phyloP scores from a whole-genome alignment of 495 filamentous ascomycete species.

The Penicillium coprophilum region DNA sequence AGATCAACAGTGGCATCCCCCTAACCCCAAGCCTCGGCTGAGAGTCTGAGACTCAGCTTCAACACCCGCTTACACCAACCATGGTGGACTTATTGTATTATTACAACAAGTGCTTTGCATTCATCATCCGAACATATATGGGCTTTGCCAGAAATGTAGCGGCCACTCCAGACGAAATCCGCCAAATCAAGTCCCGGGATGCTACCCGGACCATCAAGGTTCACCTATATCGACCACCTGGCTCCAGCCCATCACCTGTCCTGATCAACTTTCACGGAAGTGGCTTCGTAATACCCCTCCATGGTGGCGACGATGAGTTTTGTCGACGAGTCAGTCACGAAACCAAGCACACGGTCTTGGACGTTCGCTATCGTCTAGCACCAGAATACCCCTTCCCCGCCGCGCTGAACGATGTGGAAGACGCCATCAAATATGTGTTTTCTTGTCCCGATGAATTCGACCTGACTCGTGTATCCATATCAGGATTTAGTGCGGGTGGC shows the following conservation, averaged over 20 bases:
- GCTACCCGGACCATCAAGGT: slow-evolving; percentile 42
- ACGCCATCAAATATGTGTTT: slow-evolving; percentile 38
- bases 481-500: slow-evolving; percentile 48
- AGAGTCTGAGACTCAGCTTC: slow-evolving; percentile 2
- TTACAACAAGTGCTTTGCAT: slow-evolving; percentile 27
- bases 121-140: slow-evolving; percentile 5
- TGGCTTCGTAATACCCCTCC: slow-evolving; percentile 42
- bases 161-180: slow-evolving; percentile 35
- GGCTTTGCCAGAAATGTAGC: not conserved
- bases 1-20: slow-evolving; percentile 12
- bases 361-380: slow-evolving; percentile 72
- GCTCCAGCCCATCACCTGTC: slow-evolving; percentile 33
- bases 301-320: slow-evolving; percentile 45
- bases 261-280: slow-evolving; percentile 49
- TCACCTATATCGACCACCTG: slow-evolving; percentile 43
- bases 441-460: slow-evolving; percentile 36
- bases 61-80: slow-evolving; percentile 5
- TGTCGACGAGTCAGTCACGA: slow-evolving; percentile 37
- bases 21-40: slow-evolving; percentile 13
- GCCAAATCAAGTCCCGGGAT: slow-evolving; percentile 45
- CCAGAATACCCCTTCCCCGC: slow-evolving; percentile 78
- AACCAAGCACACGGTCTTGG: slow-evolving; percentile 43
- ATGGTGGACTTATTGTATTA: slow-evolving; percentile 28
- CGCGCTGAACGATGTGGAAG: slow-evolving; percentile 67
- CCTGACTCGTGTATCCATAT: slow-evolving; percentile 36